Conservation (phyloP, 2,329 filamentous ascomycete genomes). For the Cordyceps fumosorosea region DNA sequence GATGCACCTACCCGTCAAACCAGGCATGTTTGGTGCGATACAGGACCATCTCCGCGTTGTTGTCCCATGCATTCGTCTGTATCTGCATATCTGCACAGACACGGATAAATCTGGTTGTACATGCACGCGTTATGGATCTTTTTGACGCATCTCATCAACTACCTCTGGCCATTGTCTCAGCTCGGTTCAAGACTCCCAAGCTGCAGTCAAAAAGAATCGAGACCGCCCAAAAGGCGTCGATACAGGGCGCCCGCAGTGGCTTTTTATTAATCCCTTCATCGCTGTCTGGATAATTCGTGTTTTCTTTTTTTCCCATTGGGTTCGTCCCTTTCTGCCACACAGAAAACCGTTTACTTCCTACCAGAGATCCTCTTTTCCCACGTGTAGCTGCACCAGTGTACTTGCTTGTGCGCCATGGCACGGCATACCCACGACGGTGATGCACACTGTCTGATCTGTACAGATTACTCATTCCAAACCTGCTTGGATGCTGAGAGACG, state of each 20-base stretch:
- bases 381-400: not conserved
- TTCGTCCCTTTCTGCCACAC: not conserved
- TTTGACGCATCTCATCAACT: not conserved
- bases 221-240: not conserved
- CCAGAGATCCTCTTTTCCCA: constrained; percentile 5
- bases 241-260: not conserved
- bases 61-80: not conserved
- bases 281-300: not conserved
- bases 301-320: constrained; percentile 7
- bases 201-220: not conserved
- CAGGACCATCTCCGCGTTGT: not conserved
- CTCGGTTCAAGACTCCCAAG: not conserved
- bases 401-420: not conserved
- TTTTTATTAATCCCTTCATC: not conserved
- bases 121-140: no score
- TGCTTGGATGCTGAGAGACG: not conserved
- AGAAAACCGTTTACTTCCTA: not conserved
- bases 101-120: no score
- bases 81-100: no score
- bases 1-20: not conserved
- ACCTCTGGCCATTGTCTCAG: not conserved
- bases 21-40: not conserved
- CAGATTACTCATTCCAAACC: not conserved
- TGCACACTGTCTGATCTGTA: not conserved
- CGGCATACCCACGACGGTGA: not conserved